These are phyloP conservation scores for Xylariaceae sp. DNA, from an alignment of 2,329 filamentous ascomycete species.

Conservation along the genomic window DNA sequence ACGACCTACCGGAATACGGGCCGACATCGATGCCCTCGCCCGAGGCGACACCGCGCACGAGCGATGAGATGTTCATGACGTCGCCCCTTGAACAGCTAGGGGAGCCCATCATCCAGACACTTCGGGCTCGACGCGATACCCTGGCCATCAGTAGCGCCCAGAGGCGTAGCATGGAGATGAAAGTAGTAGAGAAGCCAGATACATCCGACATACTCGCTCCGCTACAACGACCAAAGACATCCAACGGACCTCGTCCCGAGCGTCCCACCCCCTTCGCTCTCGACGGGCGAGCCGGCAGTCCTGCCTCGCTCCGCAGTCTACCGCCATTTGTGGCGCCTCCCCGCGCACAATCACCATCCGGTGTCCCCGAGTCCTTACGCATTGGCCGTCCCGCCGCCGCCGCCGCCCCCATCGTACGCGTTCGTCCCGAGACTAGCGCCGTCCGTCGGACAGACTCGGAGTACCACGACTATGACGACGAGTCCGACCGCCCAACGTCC, in stretches of 20 bases:
- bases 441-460: constrained; percentile 3
- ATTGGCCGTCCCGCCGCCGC: too few species aligned
- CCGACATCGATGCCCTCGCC: constrained; percentile 39
- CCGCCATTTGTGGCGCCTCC: too few species aligned
- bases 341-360: too few species aligned
- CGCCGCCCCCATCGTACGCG: too few species aligned
- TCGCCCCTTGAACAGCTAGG: constrained; percentile 18
- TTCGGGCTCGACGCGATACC: constrained; percentile 48
- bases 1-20: constrained; percentile 15
- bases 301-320: too few species aligned
- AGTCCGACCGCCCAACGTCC: not conserved
- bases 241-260: constrained; percentile 7
- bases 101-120: constrained; percentile 42
- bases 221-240: constrained; percentile 17
- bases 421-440: not conserved
- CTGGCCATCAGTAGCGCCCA: constrained; percentile 41
- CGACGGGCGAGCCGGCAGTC: too few species aligned
- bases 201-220: not conserved
- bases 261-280: not conserved
- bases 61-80: constrained; percentile 32
- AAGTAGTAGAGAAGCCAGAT: constrained; percentile 37
- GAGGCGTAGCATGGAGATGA: constrained; percentile 45
- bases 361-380: too few species aligned
- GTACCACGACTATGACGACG: not conserved
- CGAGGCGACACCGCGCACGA: constrained; percentile 34